Base-by-base conservation (phyloP, 1,284 basidiomycete species). In the Tylopilus orsonianus region DNA sequence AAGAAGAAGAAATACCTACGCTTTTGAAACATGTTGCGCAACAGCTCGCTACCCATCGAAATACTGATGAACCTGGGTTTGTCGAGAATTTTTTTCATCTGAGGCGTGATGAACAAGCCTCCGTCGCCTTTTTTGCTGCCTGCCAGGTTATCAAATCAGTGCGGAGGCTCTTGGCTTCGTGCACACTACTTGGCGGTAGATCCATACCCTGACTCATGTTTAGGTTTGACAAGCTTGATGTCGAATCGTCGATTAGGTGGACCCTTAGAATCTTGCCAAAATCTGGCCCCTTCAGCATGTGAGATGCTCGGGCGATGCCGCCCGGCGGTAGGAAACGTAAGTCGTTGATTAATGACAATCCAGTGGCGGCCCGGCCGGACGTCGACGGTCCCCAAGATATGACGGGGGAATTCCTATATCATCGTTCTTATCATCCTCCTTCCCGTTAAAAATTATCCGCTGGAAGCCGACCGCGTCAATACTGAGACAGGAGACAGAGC, bases 51-150 rank as follows among this genome's bases (percentile, higher is more conserved):
- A 12, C 70, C 72, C 41, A 56, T 58, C 8, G 50, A 22, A 0
- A 49, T 13, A 9, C 55, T 57, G 16, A 79, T 57, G 52, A 65
- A 70, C 2, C 74, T 75, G 0, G 71, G 67, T 42, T 61, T 46
- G 13, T 57, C 47, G 12, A 78, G 57, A 23, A 78, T 68, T 2
- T 44, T 27, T n/a, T 48, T 46, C 71, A 78, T 75, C 38, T 70
- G 62, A n/a, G 53, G 50, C 2, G 73, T 65, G 4, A 77, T 57
- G 3, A 44, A 53, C 48, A 78, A 61, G 2, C 71, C 72, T 14
- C 65, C 61, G 18, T 59, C 29, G 26, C 26, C 51, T 19, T 39
- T 7, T 18, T 41, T 37, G 27, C 16, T n/a, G 14, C 5, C 60
- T 63, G 37, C 23, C 18, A 16, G 16, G 18, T 26, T 41, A 29